These are phyloP conservation scores for Apiotrichum brassicae DNA, from an alignment of 1,284 basidiomycete genomes.

Conservation along the genomic window DNA sequence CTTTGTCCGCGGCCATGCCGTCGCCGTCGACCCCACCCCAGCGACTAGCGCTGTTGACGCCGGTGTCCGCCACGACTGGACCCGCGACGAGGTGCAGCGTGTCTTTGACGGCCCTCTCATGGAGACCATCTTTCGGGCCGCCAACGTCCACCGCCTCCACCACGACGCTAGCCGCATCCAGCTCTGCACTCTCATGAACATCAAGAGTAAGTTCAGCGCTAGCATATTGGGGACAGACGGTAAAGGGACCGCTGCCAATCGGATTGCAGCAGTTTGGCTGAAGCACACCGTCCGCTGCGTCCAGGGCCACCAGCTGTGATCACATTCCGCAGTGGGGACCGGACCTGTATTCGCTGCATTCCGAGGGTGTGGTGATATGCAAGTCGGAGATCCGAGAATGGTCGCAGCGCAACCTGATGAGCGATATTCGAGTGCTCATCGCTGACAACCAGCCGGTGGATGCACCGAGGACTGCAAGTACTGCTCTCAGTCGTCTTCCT, in stretches of 20 bases:
- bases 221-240: neutral
- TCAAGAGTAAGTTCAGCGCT: constrained; percentile 72
- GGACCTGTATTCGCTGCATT: too few species aligned
- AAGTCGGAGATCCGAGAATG: too few species aligned
- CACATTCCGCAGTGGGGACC: too few species aligned
- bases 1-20: constrained; percentile 31
- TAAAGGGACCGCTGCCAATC: neutral
- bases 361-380: too few species aligned
- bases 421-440: too few species aligned
- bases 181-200: constrained; percentile 97
- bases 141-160: constrained; percentile 68
- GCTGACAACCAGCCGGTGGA: constrained; percentile 63
- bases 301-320: too few species aligned
- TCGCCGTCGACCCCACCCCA: constrained; percentile 28
- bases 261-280: neutral
- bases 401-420: too few species aligned
- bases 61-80: constrained; percentile 44
- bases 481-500: constrained; percentile 91
- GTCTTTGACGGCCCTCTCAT: constrained; percentile 62
- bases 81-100: constrained; percentile 47
- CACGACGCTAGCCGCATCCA: constrained; percentile 88
- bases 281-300: too few species aligned
- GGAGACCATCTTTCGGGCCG: constrained; percentile 75
- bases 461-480: constrained; percentile 98
- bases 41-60: constrained; percentile 18